These are phyloP conservation scores for Rhodosorus marinus DNA, from an alignment of 23 red algal genomes.

Conservation along the genomic window DNA sequence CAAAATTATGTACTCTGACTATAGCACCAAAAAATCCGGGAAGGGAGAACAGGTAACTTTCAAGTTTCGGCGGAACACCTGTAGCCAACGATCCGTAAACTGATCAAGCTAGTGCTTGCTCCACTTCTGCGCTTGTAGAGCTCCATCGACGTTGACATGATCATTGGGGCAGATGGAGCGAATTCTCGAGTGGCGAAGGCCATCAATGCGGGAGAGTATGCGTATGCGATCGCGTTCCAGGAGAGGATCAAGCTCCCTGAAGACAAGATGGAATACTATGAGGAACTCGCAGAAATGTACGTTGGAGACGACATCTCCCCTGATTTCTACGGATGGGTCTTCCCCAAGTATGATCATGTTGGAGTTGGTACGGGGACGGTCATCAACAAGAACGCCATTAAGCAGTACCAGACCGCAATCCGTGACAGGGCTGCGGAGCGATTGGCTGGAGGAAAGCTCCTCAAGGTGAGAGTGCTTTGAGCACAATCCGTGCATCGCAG, in stretches of 20 bases:
- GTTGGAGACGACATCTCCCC: conserved; percentile 97
- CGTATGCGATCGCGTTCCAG: conserved; percentile 97
- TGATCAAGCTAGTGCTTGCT: too few relatives aligned
- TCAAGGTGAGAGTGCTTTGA: too few relatives aligned
- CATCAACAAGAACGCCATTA: conserved; percentile 80
- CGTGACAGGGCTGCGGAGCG: conserved; percentile 75
- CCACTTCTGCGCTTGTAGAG: too few relatives aligned
- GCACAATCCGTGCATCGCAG: too few relatives aligned
- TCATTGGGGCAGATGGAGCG: conserved; percentile 96
- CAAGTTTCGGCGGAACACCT: too few relatives aligned
- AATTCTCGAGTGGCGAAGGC: conserved; percentile 90
- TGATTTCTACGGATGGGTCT: conserved; percentile 99
- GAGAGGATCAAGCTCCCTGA: conserved; percentile 93
- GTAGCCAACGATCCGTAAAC: too few relatives aligned
- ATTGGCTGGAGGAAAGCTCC: conserved; percentile 75
- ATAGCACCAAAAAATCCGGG: conserved; percentile 10
- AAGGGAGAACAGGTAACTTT: too few relatives aligned
- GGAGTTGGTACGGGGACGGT: conserved; percentile 96
- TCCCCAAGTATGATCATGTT: conserved; percentile 99
- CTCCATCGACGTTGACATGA: conserved; percentile 48
- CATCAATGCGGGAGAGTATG: conserved; percentile 96
- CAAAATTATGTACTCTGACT: conserved; percentile 61
- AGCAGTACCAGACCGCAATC: conserved; percentile 92
- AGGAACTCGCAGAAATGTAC: conserved; percentile 99
- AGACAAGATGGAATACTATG: conserved; percentile 96